phyloP scores from a whole-genome alignment of 805 yeast genomes.

The Pichia sporocuriosa region DNA sequence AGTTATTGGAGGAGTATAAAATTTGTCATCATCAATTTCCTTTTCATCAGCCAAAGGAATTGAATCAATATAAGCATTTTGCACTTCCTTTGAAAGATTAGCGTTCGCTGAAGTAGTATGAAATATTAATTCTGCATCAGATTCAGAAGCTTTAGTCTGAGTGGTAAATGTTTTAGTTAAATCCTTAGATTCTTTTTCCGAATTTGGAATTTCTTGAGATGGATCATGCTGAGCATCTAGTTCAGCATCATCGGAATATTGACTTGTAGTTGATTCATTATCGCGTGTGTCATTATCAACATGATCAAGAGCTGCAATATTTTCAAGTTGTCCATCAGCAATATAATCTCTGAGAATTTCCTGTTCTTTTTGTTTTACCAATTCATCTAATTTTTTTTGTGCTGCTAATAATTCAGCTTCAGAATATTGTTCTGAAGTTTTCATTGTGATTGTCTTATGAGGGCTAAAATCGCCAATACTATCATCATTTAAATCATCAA shows the following conservation, averaged over 20 bases:
- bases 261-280: background rate
- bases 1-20: slow-evolving; percentile 8
- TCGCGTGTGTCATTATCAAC: background rate
- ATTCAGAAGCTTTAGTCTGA: background rate
- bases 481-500: slow-evolving; percentile 8
- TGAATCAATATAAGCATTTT: background rate
- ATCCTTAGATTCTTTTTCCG: background rate
- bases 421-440: slow-evolving; percentile 11
- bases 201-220: background rate
- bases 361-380: slow-evolving; percentile 22
- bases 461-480: too few species aligned
- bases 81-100: too few species aligned
- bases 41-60: background rate
- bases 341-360: slow-evolving; percentile 23
- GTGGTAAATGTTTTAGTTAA: background rate
- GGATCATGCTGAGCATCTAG: slow-evolving; percentile 6
- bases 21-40: background rate
- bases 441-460: slow-evolving; percentile 10
- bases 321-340: slow-evolving; percentile 18
- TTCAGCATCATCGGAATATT: slow-evolving; percentile 8
- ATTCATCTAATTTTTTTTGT: slow-evolving; percentile 22
- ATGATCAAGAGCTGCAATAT: slow-evolving; percentile 13
- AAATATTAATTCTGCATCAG: slow-evolving; percentile 4
- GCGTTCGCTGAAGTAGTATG: background rate
- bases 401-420: slow-evolving; percentile 24